Conservation (phyloP, 2,329 filamentous ascomycete species). For the Phialemoniopsis sp. region DNA sequence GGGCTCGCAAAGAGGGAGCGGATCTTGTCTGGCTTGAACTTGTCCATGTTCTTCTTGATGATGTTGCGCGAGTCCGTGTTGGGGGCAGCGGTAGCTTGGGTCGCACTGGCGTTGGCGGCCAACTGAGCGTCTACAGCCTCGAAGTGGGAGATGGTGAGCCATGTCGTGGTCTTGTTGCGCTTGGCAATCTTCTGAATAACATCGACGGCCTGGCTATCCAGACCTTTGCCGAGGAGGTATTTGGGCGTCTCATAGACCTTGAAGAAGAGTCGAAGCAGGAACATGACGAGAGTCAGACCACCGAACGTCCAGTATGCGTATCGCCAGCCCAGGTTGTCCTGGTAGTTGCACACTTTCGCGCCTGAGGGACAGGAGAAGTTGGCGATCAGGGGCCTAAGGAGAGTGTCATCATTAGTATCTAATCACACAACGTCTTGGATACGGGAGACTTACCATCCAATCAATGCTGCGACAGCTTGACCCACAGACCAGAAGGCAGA, state of each 20-base stretch:
- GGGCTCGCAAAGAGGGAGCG: slow-evolving; percentile 48
- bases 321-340: slow-evolving; percentile 54
- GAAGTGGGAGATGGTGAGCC: slow-evolving; percentile 17
- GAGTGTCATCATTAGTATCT: too few species aligned
- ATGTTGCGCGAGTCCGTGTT: slow-evolving; percentile 4
- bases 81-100: slow-evolving; percentile 15
- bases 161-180: slow-evolving; percentile 15
- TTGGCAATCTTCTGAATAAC: slow-evolving; percentile 33
- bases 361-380: too few species aligned
- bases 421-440: too few species aligned
- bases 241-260: slow-evolving; percentile 36
- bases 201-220: slow-evolving; percentile 33
- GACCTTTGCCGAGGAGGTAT: slow-evolving; percentile 29
- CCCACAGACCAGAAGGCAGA: slow-evolving; percentile 49
- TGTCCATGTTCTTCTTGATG: slow-evolving; percentile 45
- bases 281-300: slow-evolving; percentile 48
- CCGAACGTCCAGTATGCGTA: slow-evolving; percentile 53
- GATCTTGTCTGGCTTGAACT: slow-evolving; percentile 45
- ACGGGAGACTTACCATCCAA: slow-evolving; percentile 32
- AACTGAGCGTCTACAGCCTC: slow-evolving; percentile 10
- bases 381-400: too few species aligned
- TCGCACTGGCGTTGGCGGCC: slow-evolving; percentile 4
- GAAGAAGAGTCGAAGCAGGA: slow-evolving; percentile 51
- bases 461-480: slow-evolving; percentile 39
- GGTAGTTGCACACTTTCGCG: neutral